Evolutionary conservation across 2,329 filamentous ascomycete genomes (phyloP).

Genomic region (Zopfia rhizophila): DNA sequence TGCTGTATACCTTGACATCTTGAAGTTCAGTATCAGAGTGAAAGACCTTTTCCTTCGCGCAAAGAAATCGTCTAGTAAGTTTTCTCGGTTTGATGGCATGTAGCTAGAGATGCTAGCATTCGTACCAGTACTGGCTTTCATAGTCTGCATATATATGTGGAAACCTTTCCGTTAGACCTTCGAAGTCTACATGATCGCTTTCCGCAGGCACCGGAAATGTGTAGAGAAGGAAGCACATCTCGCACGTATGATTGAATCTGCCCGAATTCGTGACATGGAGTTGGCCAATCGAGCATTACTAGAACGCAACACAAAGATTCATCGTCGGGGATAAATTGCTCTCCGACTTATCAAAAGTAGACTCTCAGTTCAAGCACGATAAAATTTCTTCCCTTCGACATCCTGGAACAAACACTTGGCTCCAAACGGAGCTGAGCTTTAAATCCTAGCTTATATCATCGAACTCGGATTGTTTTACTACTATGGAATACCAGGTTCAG

Average conservation of each 20-base stretch:
- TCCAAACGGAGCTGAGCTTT: conserved; percentile 14
- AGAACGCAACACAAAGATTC: conserved; percentile 17
- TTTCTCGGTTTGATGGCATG: background rate
- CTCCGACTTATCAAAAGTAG: conserved; percentile 13
- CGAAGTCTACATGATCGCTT: conserved; percentile 24
- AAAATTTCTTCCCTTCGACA: conserved; percentile 12
- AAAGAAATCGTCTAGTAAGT: conserved; percentile 21
- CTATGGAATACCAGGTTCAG: conserved; percentile 35
- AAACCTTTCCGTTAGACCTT: conserved; percentile 26
- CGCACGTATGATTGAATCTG: conserved; percentile 32
- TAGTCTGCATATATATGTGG: conserved; percentile 26
- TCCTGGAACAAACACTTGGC: conserved; percentile 26
- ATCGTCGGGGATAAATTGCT: conserved; percentile 20
- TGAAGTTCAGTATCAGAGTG: conserved; percentile 24
- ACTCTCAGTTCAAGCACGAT: conserved; percentile 26
- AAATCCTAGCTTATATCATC: conserved; percentile 13
- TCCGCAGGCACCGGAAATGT: conserved; percentile 25
- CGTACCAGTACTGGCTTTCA: conserved; percentile 18
- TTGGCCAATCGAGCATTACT: conserved; percentile 22
- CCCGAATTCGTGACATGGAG: conserved; percentile 21
- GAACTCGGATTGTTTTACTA: conserved; percentile 26
- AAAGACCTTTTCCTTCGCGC: conserved; percentile 27
- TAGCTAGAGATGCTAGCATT: background rate
- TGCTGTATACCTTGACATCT: conserved; percentile 26
- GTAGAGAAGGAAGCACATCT: conserved; percentile 29